Percentiles rank a stretch among this genome's conserved stretches.
Conservation (phyloP, 495 filamentous ascomycete genomes). For the Neurospora sp. region DNA sequence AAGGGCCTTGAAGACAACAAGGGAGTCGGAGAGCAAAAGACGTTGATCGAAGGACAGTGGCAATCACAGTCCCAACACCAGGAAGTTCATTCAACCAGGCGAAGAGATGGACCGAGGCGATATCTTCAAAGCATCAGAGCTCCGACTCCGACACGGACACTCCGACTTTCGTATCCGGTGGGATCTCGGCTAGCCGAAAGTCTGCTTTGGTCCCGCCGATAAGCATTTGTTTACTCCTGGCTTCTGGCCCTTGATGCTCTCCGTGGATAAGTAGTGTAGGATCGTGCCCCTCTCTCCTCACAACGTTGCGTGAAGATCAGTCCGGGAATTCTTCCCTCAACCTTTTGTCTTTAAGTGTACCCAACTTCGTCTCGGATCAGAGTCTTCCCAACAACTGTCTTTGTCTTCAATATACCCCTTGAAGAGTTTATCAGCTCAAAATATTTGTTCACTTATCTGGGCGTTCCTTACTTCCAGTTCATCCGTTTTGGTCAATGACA, state of each 20-base stretch:
- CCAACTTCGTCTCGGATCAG: neutral
- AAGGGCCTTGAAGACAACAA: neutral
- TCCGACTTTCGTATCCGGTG: neutral
- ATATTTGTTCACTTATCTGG: neutral
- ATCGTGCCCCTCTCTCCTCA: neutral
- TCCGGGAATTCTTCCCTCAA: neutral
- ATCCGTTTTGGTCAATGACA: neutral
- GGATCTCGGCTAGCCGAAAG: neutral
- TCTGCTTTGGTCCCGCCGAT: neutral
- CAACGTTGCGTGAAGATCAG: neutral
- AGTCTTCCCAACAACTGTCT: neutral
- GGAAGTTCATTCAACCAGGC: neutral
- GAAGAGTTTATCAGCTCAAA: neutral
- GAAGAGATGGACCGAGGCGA: neutral
- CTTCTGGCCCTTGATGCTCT: neutral
- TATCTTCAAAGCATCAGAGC: neutral
- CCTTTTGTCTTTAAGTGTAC: neutral
- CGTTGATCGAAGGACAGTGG: neutral
- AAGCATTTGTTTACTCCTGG: neutral
- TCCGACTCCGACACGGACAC: neutral
- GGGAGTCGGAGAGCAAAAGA: neutral
- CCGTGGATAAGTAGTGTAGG: neutral
- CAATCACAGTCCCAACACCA: neutral
- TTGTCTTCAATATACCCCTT: neutral
- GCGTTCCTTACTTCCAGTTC: neutral